Evolutionary conservation across 164 flowering plant genomes (phyloP), one percentile per base, ranked within the genome.

Genomic region (Kingdonia uniflora): DNA sequence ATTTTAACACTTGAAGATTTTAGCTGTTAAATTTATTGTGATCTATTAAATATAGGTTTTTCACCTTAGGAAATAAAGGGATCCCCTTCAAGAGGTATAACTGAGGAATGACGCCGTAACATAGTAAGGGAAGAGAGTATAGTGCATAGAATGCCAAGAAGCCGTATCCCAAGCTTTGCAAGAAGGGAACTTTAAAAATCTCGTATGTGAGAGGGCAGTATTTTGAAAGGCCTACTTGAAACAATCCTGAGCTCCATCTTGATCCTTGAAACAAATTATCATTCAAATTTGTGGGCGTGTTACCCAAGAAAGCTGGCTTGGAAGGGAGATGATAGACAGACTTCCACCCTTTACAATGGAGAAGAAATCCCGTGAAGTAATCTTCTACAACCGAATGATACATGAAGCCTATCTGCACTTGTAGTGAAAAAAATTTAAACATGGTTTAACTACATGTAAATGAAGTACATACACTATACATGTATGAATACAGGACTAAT

Each of bases 261-360:
- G 53, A 58, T 63, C 40, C 45, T 41, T 73, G 77, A 48, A 64
- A 49, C 58, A 67, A 15, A 16, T 60, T 43, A 33, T 64, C 71
- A 16, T 73, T 67, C 65, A 70, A 38, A 55, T 59, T 51, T 14
- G 56, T 39, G 16, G 77, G 55, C 11, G 68, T 25, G 38, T 62
- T 42, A 0, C 77, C 77, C 21, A 70, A 60, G 47, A 73, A 73
- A 14, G 45, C 23, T 39, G 74, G 63, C 26, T 51, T 67, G 23
- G 43, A 29, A n/a, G 77, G 74, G 33, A 60, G 35, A 13, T 44
- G 44, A 33, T 66, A 73, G 10, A 64, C 65, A 0, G 74, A 73
- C 0, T 14, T 62, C 72, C 74, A 70, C 20, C 74, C 77, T 63
- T 54, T 59, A 58, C 71, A 61, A 46, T 73, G 77, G 12, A 70